Evolutionary conservation across 306 rosid genomes (phyloP).

Genomic region (Cicer judaicum): DNA sequence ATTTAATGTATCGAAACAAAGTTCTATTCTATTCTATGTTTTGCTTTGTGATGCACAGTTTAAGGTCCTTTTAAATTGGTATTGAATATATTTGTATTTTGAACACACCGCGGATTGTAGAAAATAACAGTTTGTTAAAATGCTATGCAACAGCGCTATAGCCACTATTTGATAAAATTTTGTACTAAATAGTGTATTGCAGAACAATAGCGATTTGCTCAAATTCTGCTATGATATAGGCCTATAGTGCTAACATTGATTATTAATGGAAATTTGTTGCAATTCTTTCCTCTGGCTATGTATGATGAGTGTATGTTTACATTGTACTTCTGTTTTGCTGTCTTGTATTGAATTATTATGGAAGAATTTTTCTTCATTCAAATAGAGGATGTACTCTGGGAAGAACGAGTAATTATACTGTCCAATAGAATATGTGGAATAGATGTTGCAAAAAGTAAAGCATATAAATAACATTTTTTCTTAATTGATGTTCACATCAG

Average conservation of each 20-base stretch:
- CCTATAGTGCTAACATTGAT: no score
- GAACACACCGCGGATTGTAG: no score
- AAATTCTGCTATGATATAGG: no score
- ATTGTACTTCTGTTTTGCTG: conserved; percentile 6
- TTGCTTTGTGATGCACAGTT: conserved; percentile 28
- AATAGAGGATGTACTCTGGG: conserved; percentile 3
- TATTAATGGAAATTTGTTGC: no score
- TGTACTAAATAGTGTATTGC: no score
- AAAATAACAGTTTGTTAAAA: no score
- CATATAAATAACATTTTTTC: neutral
- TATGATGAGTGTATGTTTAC: neutral
- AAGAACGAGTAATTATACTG: neutral
- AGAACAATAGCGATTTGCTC: no score
- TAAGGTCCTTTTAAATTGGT: neutral
- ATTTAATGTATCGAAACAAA: conserved; percentile 30
- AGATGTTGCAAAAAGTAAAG: conserved; percentile 22
- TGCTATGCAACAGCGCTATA: no score
- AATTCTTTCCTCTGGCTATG: neutral
- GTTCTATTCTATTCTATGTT: conserved; percentile 19
- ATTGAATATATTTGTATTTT: neutral
- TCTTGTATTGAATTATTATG: neutral
- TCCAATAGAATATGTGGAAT: conserved; percentile 8
- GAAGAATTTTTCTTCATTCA: conserved; percentile 14
- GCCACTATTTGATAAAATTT: no score
- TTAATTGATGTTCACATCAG: conserved; percentile 2